Percentiles rank a stretch among this genome's conserved stretches.
These are phyloP conservation scores for Cytidiella melzeri DNA, from an alignment of 768 basidiomycete species.

Conservation along the genomic window DNA sequence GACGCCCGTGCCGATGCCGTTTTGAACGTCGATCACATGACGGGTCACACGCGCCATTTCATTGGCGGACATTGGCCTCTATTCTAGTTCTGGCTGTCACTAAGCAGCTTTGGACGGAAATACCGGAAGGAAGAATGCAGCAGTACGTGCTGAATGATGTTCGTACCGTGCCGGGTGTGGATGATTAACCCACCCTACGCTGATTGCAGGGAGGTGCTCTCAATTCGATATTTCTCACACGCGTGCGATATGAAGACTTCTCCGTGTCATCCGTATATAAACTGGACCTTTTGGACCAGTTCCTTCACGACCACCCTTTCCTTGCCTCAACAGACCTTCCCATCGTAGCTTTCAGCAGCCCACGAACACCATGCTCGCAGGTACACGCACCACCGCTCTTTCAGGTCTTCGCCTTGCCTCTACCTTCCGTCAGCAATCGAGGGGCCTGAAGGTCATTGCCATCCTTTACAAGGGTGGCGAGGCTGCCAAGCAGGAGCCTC, in stretches of 20 bases:
- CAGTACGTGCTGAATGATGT: too few species aligned
- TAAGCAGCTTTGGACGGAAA: too few species aligned
- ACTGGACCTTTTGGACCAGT: neutral
- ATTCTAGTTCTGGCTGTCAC: too few species aligned
- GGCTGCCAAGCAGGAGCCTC: constrained; percentile 62
- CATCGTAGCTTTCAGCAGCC: neutral
- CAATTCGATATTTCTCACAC: neutral
- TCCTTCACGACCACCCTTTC: neutral
- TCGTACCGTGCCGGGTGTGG: neutral
- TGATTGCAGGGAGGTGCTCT: too few species aligned
- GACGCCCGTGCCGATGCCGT: too few species aligned
- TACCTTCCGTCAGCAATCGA: constrained; percentile 10
- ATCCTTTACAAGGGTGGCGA: constrained; percentile 67
- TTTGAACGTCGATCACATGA: too few species aligned
- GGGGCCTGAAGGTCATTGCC: constrained; percentile 50
- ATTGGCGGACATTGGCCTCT: too few species aligned
- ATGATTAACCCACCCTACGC: neutral
- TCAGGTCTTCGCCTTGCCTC: constrained; percentile 9
- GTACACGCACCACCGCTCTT: constrained; percentile 7
- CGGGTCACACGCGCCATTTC: too few species aligned
- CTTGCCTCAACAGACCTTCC: neutral
- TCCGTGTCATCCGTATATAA: neutral
- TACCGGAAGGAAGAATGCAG: too few species aligned
- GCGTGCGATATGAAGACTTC: neutral
- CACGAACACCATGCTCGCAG: constrained; percentile 9